Base-by-base conservation (phyloP, 164 flowering plant species). In the Chimonanthus praecox region DNA sequence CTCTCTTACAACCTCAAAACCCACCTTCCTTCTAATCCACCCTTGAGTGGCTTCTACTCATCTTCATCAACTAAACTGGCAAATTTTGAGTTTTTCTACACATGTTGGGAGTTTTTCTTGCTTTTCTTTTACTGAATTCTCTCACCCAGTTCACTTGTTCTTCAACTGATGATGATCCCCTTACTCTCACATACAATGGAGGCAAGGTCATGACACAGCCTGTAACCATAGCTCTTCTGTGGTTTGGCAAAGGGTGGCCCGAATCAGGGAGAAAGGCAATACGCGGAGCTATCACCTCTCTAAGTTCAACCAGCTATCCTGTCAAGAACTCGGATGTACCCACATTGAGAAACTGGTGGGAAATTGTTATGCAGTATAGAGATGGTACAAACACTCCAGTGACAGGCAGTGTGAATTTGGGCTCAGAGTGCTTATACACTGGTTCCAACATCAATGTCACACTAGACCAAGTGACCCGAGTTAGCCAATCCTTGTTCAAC, bases 341-440 rank as follows among this genome's bases (percentile, higher is more conserved):
- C 49, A 73, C 75, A 13, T 50, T 73, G 63, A 67, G 75, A 73
- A 50, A 73, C 33, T 73, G 75, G 75, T 73, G 75, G 75, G 70
- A 73, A 49, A 65, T 73, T 18, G 33, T 65, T 10, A 33, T 43
- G 65, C 75, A 73, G 43, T 73, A 73, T 45, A 73, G 15, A 15
- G 75, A 73, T 47, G n/a, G 69, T 44, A 64, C 75, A 7, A 51
- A 66, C 49, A n/a, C 6, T 50, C 70, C 60, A 5, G 70, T 66
- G 6, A 73, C 75, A 15, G 75, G 51, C 65, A 73, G 63, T 33
- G 70, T 73, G 49, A 67, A 66, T 43, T 20, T 73, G 4, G 75
- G 75, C 8, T 48, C 75, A 1, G 71, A 73, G 20, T 73, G 76
- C 65, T 73, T 60, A 6, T 73, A 73, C 65, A 73, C 65, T 3